Conservation (phyloP, 441 rosid genomes). For the Croton laevigatus region DNA sequence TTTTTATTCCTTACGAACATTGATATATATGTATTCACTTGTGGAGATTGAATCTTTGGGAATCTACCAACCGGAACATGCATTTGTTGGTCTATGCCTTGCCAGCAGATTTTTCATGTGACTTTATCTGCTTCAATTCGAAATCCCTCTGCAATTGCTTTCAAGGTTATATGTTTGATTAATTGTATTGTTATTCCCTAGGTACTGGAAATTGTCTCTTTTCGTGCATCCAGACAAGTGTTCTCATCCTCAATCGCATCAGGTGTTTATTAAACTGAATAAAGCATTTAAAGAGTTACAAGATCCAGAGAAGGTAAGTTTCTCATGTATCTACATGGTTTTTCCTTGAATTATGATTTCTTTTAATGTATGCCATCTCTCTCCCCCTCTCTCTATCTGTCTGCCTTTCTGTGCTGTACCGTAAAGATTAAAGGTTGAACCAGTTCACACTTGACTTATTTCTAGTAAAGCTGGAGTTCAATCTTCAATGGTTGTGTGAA, state of each 20-base stretch:
- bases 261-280: slow-evolving; percentile 77
- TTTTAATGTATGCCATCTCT: neutral
- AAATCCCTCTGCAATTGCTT: neutral
- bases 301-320: slow-evolving; percentile 24
- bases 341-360: neutral
- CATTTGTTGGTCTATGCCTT: neutral
- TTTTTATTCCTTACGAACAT: neutral
- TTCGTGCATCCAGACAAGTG: slow-evolving; percentile 96
- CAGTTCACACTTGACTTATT: neutral
- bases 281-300: slow-evolving; percentile 89
- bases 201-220: slow-evolving; percentile 97
- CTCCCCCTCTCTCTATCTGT: neutral
- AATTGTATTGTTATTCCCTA: slow-evolving; percentile 19
- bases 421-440: neutral
- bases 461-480: neutral
- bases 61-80: neutral
- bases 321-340: neutral
- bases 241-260: slow-evolving; percentile 89
- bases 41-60: neutral
- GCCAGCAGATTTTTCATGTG: neutral
- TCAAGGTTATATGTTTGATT: neutral
- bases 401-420: neutral
- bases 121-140: neutral
- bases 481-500: neutral
- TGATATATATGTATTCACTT: neutral